These are phyloP conservation scores for Termitomyces sp. DNA, from an alignment of 768 basidiomycete genomes.

Conservation along the genomic window DNA sequence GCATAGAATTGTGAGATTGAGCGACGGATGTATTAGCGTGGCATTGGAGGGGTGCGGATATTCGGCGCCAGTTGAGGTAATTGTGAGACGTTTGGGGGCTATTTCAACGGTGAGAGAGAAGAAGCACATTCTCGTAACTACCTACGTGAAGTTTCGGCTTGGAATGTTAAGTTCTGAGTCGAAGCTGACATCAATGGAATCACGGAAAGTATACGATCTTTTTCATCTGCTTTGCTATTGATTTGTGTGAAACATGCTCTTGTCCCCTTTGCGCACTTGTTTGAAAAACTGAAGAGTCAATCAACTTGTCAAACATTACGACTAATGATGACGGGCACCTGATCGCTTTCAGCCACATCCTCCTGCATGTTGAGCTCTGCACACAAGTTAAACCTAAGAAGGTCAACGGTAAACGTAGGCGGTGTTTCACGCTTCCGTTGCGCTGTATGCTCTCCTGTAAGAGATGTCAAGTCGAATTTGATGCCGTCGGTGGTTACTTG, in stretches of 20 bases:
- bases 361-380: conserved; percentile 44
- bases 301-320: background rate
- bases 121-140: conserved; percentile 4
- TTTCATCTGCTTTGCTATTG: conserved; percentile 48
- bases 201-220: conserved; percentile 65
- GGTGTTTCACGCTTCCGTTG: conserved; percentile 51
- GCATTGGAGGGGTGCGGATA: conserved; percentile 49
- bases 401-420: conserved; percentile 57
- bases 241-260: conserved; percentile 68
- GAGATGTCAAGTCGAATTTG: conserved; percentile 55
- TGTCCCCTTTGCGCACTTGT: conserved; percentile 63
- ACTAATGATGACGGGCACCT: conserved; percentile 42
- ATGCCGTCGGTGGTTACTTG: conserved; percentile 29
- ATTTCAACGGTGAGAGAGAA: conserved; percentile 8
- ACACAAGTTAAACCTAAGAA: conserved; percentile 65
- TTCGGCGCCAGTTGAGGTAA: conserved; percentile 52
- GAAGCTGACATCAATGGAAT: conserved; percentile 59
- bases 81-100: conserved; percentile 51
- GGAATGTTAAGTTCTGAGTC: conserved; percentile 24
- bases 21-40: conserved; percentile 45
- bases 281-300: background rate
- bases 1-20: conserved; percentile 62
- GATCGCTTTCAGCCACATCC: conserved; percentile 49
- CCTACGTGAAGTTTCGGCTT: conserved; percentile 32
- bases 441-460: conserved; percentile 46